phyloP scores from a whole-genome alignment of 345 rosid species.

The Jatropha curcas region DNA sequence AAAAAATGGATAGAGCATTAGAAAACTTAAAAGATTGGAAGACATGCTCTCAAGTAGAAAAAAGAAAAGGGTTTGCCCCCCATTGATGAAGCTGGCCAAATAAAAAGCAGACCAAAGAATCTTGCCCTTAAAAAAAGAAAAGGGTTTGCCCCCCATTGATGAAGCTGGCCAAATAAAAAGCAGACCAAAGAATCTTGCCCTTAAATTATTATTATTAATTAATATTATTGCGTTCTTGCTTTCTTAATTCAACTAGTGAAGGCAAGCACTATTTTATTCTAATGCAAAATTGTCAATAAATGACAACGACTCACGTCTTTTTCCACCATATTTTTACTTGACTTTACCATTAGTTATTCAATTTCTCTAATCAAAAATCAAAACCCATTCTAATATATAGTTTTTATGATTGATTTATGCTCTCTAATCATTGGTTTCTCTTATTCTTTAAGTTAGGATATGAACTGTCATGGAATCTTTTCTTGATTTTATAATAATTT shows the following conservation, averaged over 20 bases:
- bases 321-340: not conserved
- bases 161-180: conserved; percentile 11
- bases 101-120: conserved; percentile 7
- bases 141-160: not conserved
- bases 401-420: no score
- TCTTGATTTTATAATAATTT: conserved; percentile 15
- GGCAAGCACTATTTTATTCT: not conserved
- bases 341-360: no score
- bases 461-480: conserved; percentile 16
- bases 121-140: not conserved
- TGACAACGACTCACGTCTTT: conserved; percentile 9
- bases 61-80: not conserved
- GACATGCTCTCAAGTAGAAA: conserved; percentile 2
- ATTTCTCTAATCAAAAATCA: no score
- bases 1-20: not conserved
- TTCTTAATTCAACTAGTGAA: not conserved
- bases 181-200: not conserved
- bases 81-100: conserved; percentile 3
- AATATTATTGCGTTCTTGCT: no score
- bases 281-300: not conserved
- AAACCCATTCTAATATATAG: no score
- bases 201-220: no score
- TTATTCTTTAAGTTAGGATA: not conserved
- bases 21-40: conserved; percentile 7
- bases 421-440: conserved; percentile 2